A percentile compares a stretch with the other conserved stretches of the same genome.
Conservation (phyloP, 768 basidiomycete genomes). For the Leccinum sublutescens region DNA sequence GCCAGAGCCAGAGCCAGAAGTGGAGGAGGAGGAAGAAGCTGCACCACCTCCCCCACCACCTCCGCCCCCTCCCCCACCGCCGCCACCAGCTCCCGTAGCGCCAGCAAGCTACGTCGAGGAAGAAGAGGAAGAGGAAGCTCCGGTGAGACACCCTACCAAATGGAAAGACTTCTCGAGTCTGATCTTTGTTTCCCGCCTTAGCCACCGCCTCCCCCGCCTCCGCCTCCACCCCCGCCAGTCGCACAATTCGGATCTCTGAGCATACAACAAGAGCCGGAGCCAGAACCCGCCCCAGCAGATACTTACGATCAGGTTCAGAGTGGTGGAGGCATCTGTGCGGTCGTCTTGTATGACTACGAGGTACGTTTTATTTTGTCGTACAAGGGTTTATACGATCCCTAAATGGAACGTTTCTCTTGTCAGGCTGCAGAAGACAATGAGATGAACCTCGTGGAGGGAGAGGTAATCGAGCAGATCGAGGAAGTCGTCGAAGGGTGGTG, state of each 20-base stretch:
- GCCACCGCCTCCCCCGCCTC: conserved; percentile 31
- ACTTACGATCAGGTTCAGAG: conserved; percentile 13
- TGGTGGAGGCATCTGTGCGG: conserved; percentile 58
- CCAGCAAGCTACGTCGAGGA: conserved; percentile 4
- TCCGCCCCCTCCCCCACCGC: conserved; percentile 12
- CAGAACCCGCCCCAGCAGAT: conserved; percentile 26
- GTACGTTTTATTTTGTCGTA: conserved; percentile 30
- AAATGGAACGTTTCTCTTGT: not conserved
- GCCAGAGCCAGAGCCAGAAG: conserved; percentile 8
- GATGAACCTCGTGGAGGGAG: conserved; percentile 75
- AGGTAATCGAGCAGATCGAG: conserved; percentile 78
- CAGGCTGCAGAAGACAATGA: conserved; percentile 87
- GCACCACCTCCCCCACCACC: conserved; percentile 21
- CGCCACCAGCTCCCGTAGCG: conserved; percentile 23
- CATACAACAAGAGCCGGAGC: conserved; percentile 39
- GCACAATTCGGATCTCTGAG: conserved; percentile 29
- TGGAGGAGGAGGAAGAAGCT: conserved; percentile 16
- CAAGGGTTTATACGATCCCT: not conserved
- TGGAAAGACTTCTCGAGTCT: not conserved
- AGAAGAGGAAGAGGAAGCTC: conserved; percentile 11
- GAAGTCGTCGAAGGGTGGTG: conserved; percentile 92
- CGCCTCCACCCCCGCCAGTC: conserved; percentile 42
- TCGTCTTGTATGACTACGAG: conserved; percentile 81
- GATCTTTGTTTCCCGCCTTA: not conserved
- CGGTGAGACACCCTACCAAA: conserved; percentile 4